phyloP scores from a whole-genome alignment of 345 rosid species.

The Microthlaspi erraticum region DNA sequence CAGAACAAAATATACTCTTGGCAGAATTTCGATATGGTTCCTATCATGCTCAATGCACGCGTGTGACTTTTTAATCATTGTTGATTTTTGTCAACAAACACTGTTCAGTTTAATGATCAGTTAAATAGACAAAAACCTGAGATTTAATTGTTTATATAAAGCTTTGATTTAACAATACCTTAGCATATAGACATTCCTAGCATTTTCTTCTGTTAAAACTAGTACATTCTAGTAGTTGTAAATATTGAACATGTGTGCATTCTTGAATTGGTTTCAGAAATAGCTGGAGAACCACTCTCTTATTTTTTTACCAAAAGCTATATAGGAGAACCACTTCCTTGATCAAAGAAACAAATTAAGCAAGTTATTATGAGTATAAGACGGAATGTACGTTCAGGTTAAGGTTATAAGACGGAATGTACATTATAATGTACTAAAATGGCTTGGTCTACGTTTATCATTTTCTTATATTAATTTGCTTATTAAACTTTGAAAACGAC shows the following conservation, averaged over 20 bases:
- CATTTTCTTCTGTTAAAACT: background rate
- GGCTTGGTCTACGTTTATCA: background rate
- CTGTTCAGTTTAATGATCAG: conserved; percentile 16
- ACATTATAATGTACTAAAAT: background rate
- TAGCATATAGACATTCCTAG: background rate
- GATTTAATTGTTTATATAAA: conserved; percentile 3
- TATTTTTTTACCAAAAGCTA: too few relatives aligned
- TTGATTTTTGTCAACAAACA: conserved; percentile 30
- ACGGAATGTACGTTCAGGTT: background rate
- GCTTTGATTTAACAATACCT: conserved; percentile 10
- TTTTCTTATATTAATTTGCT: background rate
- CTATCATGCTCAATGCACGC: conserved; percentile 41
- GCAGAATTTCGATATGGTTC: conserved; percentile 24
- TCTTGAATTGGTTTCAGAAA: conserved; percentile 6
- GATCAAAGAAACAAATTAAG: background rate
- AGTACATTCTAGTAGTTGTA: background rate
- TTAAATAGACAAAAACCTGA: background rate
- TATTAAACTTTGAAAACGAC: conserved; percentile 30
- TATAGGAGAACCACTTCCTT: too few relatives aligned
- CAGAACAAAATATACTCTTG: conserved; percentile 33
- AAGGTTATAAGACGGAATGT: background rate
- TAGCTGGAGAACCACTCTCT: too few relatives aligned
- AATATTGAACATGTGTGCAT: conserved; percentile 7
- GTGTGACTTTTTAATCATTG: conserved; percentile 41
- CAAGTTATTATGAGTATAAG: conserved; percentile 1